Base-by-base conservation (phyloP, 2,329 filamentous ascomycete genomes). In the Westerdykella ornata region DNA sequence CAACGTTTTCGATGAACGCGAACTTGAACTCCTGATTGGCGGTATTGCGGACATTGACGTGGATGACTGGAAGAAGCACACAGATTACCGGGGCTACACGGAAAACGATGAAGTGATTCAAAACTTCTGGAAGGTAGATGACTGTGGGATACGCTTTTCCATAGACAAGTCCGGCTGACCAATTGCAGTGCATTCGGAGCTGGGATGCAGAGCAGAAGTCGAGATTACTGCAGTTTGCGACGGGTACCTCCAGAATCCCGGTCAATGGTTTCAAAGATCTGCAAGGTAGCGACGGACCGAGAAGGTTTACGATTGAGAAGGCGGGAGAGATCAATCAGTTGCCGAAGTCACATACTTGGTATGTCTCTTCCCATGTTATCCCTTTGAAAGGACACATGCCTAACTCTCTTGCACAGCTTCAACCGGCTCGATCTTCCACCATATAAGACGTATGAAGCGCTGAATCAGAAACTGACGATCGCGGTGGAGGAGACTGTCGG, bases 61-160 rank as follows among this genome's bases (percentile, higher is more conserved):
- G 13, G 92, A 98, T 46, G 92, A 98, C 69, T 98, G 92, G 92
- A 97, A 98, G 84, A 98, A 98, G 75, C 92, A 98, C 71, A 98
- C 92, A 35, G 92, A 98, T 63, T 98, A 98, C 69, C 85, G 92
- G 56, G 92, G 92, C 41, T 98, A 98, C 76, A 96, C 94, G 8
- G 92, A 98, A 70, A 88, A 83, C 43, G 92, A 98, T 58, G 88
- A 96, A 62, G 92, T 98, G 18, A 92, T 98, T 52, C 86, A 94
- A 67, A 89, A 94, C 74, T 98, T 98, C 78, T 98, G 92, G 92
- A 89, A 95, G 74, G 75, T 79, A 44, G 53, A 65, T 42, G 34
- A 11, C 22, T 18, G 14, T 17, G 8, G 30, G 7, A 6, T 33
- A 33, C 22, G 22, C 7, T 2, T 26, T 13, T n/a, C 34, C 11